These are phyloP conservation scores for Candida lessepsii DNA, from an alignment of 805 yeast genomes.

Conservation along the genomic window DNA sequence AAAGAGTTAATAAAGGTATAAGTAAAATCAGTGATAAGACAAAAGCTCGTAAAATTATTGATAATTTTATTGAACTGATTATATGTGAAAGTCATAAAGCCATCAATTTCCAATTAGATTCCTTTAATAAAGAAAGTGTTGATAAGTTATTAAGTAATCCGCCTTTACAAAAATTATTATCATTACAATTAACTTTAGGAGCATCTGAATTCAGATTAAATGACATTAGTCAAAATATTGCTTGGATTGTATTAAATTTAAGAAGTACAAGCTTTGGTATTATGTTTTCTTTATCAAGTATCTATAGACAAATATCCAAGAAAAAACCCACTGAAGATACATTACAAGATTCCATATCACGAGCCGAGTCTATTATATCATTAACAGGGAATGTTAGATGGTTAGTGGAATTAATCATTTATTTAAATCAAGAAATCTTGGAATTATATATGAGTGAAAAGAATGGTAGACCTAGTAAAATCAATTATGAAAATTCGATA, in stretches of 20 bases:
- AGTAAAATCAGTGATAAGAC: slow-evolving; percentile 16
- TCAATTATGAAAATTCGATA: slow-evolving; percentile 37
- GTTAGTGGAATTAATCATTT: slow-evolving; percentile 77
- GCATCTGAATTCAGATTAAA: slow-evolving; percentile 20
- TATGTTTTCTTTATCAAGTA: slow-evolving; percentile 57
- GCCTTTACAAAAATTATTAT: slow-evolving; percentile 69
- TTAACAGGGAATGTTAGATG: slow-evolving; percentile 81
- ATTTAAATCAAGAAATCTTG: slow-evolving; percentile 69
- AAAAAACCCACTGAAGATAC: slow-evolving; percentile 53
- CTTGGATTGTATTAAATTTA: slow-evolving; percentile 64
- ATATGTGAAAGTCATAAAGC: slow-evolving; percentile 73
- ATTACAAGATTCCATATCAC: slow-evolving; percentile 50
- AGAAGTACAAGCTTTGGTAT: slow-evolving; percentile 71
- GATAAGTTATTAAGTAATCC: slow-evolving; percentile 76
- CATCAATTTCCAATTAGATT: slow-evolving; percentile 66
- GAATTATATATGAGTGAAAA: slow-evolving; percentile 36
- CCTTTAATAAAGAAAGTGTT: slow-evolving; percentile 64
- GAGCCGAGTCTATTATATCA: slow-evolving; percentile 61
- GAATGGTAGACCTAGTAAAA: slow-evolving; percentile 18
- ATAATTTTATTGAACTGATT: slow-evolving; percentile 39
- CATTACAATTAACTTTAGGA: slow-evolving; percentile 69
- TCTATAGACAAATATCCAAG: slow-evolving; percentile 64
- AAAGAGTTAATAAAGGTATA: slow-evolving; percentile 17
- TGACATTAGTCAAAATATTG: slow-evolving; percentile 44
- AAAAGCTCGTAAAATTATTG: slow-evolving; percentile 13